Conservation (phyloP, 768 basidiomycete species). For the Sutorius australiensis region DNA sequence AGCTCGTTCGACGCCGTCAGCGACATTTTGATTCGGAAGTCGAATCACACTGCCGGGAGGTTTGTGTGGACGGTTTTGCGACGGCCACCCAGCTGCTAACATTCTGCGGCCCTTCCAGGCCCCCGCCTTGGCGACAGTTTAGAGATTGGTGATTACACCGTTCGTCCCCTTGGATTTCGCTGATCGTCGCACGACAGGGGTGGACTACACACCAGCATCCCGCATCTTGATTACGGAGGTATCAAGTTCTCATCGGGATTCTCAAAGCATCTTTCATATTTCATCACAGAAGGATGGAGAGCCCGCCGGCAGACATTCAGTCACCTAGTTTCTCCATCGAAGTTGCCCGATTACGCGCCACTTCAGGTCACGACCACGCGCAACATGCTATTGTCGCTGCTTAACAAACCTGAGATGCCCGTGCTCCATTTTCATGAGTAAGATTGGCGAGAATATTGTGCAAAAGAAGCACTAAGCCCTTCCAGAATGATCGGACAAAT, state of each 20-base stretch:
- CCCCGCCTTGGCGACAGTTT: slow-evolving; percentile 1
- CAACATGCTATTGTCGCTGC: neutral
- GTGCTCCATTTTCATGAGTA: slow-evolving; percentile 1
- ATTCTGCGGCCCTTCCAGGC: neutral
- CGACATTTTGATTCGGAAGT: slow-evolving; percentile 1
- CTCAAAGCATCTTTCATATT: neutral
- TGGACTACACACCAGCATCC: slow-evolving; percentile 1
- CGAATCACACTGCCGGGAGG: slow-evolving; percentile 1
- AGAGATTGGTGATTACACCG: neutral
- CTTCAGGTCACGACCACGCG: neutral
- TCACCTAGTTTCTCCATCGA: slow-evolving; percentile 1
- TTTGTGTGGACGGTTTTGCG: neutral
- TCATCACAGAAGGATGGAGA: slow-evolving; percentile 2
- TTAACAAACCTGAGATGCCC: neutral
- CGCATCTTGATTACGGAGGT: slow-evolving; percentile 7
- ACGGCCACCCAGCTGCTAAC: neutral
- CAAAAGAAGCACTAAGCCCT: neutral
- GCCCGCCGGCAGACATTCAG: slow-evolving; percentile 1
- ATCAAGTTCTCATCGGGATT: neutral
- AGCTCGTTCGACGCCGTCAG: slow-evolving; percentile 6
- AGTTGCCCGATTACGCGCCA: slow-evolving; percentile 1
- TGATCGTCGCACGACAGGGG: neutral
- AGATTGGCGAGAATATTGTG: neutral
- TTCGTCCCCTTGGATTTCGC: neutral
- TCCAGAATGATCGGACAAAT: slow-evolving; percentile 4